phyloP scores from a whole-genome alignment of 208 protist species.

The Acanthamoeba castellanii region DNA sequence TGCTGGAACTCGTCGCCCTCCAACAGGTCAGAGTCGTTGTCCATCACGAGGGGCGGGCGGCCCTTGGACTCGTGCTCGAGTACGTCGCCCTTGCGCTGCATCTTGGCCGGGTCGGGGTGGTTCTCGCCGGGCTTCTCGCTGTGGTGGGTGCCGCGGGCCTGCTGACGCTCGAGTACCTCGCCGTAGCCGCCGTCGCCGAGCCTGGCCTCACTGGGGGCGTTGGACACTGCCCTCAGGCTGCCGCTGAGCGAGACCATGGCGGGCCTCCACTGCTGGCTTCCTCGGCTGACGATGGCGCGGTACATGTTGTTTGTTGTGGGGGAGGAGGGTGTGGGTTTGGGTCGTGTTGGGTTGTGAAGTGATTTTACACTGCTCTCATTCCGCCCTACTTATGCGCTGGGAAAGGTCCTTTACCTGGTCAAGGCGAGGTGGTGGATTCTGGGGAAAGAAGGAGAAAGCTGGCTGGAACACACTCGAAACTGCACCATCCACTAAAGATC shows the following conservation, averaged over 20 bases:
- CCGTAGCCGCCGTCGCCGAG: neutral
- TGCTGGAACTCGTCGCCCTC: neutral
- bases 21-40: neutral
- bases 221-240: neutral
- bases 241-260: neutral
- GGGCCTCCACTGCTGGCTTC: neutral
- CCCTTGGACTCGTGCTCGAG: conserved; percentile 15
- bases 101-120: neutral
- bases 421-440: no score
- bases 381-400: no score
- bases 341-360: neutral
- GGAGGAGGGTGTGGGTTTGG: neutral
- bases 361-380: no score
- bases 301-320: neutral
- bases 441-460: no score
- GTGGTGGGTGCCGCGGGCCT: neutral
- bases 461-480: no score
- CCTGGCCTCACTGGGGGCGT: neutral
- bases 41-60: neutral
- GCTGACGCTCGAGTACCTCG: neutral
- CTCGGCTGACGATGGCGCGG: neutral
- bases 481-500: no score
- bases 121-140: neutral
- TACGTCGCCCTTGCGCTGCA: neutral
- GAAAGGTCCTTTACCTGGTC: no score